Percentiles rank a stretch among this genome's conserved stretches.
phyloP scores from a whole-genome alignment of 441 rosid genomes.

The Mallotus repandus region DNA sequence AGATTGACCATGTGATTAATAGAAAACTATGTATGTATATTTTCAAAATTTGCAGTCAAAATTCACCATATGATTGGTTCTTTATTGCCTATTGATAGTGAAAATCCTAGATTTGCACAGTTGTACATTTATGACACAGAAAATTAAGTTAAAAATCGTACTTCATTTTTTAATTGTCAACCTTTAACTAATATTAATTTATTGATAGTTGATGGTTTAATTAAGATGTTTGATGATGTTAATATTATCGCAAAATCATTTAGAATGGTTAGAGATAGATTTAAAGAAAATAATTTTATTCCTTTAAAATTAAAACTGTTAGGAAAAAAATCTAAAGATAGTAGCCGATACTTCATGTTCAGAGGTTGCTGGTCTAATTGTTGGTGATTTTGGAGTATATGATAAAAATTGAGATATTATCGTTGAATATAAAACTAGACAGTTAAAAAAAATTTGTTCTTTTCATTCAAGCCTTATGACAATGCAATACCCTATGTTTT shows the following conservation, averaged over 20 bases:
- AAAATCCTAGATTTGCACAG: not conserved
- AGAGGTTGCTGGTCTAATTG: not conserved
- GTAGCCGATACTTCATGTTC: too few relatives aligned
- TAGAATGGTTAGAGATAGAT: not conserved
- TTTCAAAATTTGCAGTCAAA: not conserved
- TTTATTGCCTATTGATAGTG: not conserved
- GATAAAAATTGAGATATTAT: not conserved
- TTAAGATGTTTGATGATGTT: not conserved
- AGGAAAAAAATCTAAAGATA: not conserved
- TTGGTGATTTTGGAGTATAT: not conserved
- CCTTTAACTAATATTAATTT: not conserved
- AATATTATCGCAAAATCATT: not conserved
- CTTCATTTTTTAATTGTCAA: not conserved
- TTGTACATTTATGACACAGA: not conserved
- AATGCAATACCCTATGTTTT: not conserved
- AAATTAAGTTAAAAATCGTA: not conserved
- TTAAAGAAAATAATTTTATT: not conserved
- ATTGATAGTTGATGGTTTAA: not conserved
- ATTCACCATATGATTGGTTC: not conserved
- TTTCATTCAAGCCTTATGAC: not conserved
- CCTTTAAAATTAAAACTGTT: not conserved
- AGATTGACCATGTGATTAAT: not conserved
- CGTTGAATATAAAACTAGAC: not conserved
- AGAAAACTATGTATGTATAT: not conserved
- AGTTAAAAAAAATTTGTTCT: not conserved